These are phyloP conservation scores for Suillus ampliporus DNA, from an alignment of 768 basidiomycete genomes.

Conservation along the genomic window DNA sequence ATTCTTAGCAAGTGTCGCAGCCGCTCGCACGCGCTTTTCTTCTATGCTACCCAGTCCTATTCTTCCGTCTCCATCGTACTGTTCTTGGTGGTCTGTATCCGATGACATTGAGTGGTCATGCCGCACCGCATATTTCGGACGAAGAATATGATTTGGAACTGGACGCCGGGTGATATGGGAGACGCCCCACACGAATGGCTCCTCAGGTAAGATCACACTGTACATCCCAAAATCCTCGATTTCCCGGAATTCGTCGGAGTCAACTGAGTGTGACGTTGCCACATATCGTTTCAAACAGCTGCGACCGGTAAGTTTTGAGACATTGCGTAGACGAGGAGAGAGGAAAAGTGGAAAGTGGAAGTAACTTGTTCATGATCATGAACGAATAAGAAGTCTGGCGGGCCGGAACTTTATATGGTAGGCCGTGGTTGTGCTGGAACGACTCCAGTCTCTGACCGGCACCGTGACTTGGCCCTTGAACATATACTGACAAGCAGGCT, in stretches of 20 bases:
- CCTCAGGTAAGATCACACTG: constrained; percentile 65
- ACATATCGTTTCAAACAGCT: background rate
- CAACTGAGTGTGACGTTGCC: background rate
- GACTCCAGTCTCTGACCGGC: too few species aligned
- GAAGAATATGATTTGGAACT: constrained; percentile 61
- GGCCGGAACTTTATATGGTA: too few species aligned
- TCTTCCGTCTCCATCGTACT: constrained; percentile 34
- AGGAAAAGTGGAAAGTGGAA: background rate
- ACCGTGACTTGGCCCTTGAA: too few species aligned
- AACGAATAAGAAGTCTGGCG: background rate
- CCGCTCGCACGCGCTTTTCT: constrained; percentile 56
- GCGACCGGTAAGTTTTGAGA: background rate
- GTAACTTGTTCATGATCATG: constrained; percentile 4
- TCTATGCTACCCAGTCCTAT: constrained; percentile 60
- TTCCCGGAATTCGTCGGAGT: constrained; percentile 8
- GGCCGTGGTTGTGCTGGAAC: background rate
- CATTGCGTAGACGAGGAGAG: background rate
- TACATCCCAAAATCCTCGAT: constrained; percentile 54
- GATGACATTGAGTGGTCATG: constrained; percentile 13
- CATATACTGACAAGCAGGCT: background rate
- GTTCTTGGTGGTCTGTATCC: constrained; percentile 2
- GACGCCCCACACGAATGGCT: constrained; percentile 69
- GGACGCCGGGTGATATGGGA: constrained; percentile 59
- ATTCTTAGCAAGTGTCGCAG: constrained; percentile 59
- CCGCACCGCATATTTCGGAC: constrained; percentile 55